phyloP scores from a whole-genome alignment of 176 grass and related monocot species.

The Bothriochloa decipiens region DNA sequence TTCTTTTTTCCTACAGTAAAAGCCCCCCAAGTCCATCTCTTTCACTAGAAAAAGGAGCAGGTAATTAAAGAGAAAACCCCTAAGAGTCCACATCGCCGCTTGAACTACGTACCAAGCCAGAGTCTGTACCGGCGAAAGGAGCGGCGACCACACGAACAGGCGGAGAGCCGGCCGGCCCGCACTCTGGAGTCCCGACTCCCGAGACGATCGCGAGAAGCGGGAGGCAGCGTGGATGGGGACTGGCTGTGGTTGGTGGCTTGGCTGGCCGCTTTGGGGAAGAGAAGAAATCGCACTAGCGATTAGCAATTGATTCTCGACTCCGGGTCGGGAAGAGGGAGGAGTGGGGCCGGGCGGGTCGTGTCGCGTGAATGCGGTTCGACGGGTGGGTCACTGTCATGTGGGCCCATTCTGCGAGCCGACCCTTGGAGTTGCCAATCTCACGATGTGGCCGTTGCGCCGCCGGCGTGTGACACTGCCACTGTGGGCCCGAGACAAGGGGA shows the following conservation, averaged over 20 bases:
- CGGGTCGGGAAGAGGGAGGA: too few species aligned
- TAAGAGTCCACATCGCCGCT: slow-evolving; percentile 36
- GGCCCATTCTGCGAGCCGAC: background rate
- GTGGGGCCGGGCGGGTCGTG: background rate
- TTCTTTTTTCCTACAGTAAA: background rate
- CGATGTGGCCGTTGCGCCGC: background rate
- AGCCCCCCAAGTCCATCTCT: background rate
- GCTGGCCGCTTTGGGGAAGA: background rate
- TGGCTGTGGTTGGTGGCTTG: background rate
- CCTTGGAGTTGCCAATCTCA: background rate
- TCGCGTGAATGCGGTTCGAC: background rate
- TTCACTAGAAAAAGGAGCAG: background rate
- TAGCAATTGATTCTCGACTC: slow-evolving; percentile 23
- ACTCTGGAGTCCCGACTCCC: background rate
- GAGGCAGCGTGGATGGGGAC: background rate
- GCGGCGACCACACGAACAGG: background rate
- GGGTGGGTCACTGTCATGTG: background rate
- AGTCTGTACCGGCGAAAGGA: slow-evolving; percentile 11
- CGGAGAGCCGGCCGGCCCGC: background rate
- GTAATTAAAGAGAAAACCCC: background rate
- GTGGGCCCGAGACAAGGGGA: background rate
- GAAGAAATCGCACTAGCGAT: background rate
- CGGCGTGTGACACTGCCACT: background rate
- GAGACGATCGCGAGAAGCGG: slow-evolving; percentile 23
- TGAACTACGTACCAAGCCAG: background rate